phyloP scores from a whole-genome alignment of 768 basidiomycete genomes.

The Termitomyces sp. region DNA sequence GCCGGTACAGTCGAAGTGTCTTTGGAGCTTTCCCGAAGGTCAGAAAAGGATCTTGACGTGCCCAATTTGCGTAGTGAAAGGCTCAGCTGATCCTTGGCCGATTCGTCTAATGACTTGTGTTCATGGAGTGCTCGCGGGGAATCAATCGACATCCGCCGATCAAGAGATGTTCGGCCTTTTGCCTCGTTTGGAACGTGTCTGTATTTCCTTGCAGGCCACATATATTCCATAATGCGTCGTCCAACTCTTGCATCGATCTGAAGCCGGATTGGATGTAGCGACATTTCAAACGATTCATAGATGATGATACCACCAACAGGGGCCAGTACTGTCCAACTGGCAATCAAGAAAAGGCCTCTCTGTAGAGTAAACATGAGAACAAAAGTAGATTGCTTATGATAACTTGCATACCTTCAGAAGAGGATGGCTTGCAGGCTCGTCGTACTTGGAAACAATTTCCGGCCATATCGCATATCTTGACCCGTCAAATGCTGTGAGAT shows the following conservation, averaged over 20 bases:
- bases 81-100: slow-evolving; percentile 15
- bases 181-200: slow-evolving; percentile 20
- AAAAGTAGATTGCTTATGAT: not conserved
- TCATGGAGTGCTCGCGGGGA: slow-evolving; percentile 34
- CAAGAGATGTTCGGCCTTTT: slow-evolving; percentile 1
- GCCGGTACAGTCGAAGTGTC: slow-evolving; percentile 17
- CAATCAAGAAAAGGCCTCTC: slow-evolving; percentile 68
- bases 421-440: slow-evolving; percentile 64
- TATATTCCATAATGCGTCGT: slow-evolving; percentile 77
- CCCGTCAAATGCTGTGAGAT: slow-evolving; percentile 84
- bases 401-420: slow-evolving; percentile 53
- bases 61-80: slow-evolving; percentile 48
- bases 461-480: slow-evolving; percentile 78
- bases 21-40: slow-evolving; percentile 42
- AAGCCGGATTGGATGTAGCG: slow-evolving; percentile 80
- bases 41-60: slow-evolving; percentile 65
- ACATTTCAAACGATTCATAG: slow-evolving; percentile 74
- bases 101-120: not conserved
- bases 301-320: slow-evolving; percentile 93
- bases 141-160: slow-evolving; percentile 41
- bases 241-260: slow-evolving; percentile 84
- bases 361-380: slow-evolving; percentile 19
- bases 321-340: slow-evolving; percentile 78
- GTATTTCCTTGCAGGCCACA: slow-evolving; percentile 66
- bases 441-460: slow-evolving; percentile 79